Evolutionary conservation across 805 yeast genomes (phyloP).

Genomic region (Kregervanrija delftensis): DNA sequence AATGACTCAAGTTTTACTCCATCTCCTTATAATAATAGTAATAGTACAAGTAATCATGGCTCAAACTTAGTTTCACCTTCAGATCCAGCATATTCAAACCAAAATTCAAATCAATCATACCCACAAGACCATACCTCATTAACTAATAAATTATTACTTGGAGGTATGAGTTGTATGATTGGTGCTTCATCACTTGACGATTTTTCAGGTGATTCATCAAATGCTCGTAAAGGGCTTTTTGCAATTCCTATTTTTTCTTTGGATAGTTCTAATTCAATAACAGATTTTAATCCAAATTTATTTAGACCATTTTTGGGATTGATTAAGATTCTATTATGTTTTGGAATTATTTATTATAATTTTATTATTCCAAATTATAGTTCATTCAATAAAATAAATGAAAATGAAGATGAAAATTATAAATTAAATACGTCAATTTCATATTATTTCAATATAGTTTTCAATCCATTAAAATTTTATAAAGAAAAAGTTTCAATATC

Average conservation of each 20-base stretch:
- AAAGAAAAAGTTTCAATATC: conserved; percentile 7
- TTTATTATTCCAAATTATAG: conserved; percentile 11
- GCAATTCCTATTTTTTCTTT: conserved; percentile 25
- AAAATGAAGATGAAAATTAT: too few relatives aligned
- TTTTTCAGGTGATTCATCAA: conserved; percentile 19
- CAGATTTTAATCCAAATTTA: conserved; percentile 13
- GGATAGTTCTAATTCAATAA: conserved; percentile 13
- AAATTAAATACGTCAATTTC: too few relatives aligned
- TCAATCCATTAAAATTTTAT: conserved; percentile 14
- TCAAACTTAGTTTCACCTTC: conserved; percentile 10
- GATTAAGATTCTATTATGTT: conserved; percentile 18
- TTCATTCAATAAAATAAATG: too few relatives aligned
- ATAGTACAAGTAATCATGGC: conserved; percentile 7
- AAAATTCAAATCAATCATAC: conserved; percentile 4
- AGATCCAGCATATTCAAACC: conserved; percentile 3
- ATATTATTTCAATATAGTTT: neutral
- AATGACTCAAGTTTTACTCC: conserved; percentile 11
- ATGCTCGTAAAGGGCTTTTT: conserved; percentile 21
- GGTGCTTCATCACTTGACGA: conserved; percentile 57
- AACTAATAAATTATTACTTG: conserved; percentile 47
- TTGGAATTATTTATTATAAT: conserved; percentile 15
- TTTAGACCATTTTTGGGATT: conserved; percentile 23
- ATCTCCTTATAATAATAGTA: conserved; percentile 11
- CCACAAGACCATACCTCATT: conserved; percentile 16
- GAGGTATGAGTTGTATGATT: conserved; percentile 58